A percentile compares a stretch with the other conserved stretches of the same genome.
Evolutionary conservation across 495 filamentous ascomycete genomes (phyloP).

Genomic region (Penicillium alfredii): DNA sequence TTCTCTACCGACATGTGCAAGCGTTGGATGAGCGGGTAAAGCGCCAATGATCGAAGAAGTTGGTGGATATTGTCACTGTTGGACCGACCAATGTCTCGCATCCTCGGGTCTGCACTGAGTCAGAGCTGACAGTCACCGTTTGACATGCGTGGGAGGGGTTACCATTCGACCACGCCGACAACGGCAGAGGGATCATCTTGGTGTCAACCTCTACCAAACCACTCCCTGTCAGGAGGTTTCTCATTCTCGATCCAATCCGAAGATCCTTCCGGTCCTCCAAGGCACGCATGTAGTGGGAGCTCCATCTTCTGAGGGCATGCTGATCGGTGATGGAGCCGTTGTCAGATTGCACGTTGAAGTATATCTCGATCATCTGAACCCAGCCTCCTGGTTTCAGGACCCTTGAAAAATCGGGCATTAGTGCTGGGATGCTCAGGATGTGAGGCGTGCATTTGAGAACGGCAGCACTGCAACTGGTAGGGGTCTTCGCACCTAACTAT

Average conservation of each 20-base stretch:
- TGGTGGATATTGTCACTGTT: constrained; percentile 57
- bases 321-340: constrained; percentile 71
- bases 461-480: not conserved
- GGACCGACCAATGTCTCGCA: constrained; percentile 54
- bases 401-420: constrained; percentile 27
- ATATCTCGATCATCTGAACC: constrained; percentile 87
- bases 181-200: constrained; percentile 63
- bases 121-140: too few species aligned
- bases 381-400: constrained; percentile 68
- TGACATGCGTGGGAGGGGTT: too few species aligned
- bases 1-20: constrained; percentile 57
- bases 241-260: constrained; percentile 59
- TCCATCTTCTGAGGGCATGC: constrained; percentile 71
- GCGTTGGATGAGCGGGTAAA: constrained; percentile 56
- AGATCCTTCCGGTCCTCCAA: constrained; percentile 65
- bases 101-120: constrained; percentile 47
- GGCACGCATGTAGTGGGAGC: constrained; percentile 58
- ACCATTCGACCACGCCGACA: constrained; percentile 73
- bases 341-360: constrained; percentile 83
- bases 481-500: constrained; percentile 51
- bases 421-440: constrained; percentile 3
- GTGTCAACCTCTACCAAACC: constrained; percentile 69
- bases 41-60: constrained; percentile 54
- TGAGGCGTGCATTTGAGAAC: not conserved
- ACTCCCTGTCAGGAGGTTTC: constrained; percentile 55